phyloP scores from a whole-genome alignment of 495 filamentous ascomycete genomes.

The Barbatosphaeria neglecta region DNA sequence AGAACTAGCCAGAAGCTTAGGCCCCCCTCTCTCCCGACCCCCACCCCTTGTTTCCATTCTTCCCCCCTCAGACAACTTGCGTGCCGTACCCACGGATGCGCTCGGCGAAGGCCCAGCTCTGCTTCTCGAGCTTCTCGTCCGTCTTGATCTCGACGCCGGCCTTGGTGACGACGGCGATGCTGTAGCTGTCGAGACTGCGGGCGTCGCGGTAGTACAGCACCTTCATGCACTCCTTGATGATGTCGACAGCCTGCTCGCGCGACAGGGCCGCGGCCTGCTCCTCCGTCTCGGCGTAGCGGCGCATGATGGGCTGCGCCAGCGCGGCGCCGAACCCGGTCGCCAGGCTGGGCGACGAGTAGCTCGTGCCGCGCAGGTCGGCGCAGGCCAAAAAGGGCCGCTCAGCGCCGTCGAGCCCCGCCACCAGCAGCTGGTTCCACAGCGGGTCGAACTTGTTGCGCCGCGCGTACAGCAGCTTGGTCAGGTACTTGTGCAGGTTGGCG shows the following conservation, averaged over 20 bases:
- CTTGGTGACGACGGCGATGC: slow-evolving; percentile 77
- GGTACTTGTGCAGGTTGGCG: slow-evolving; percentile 91
- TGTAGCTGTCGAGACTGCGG: slow-evolving; percentile 80
- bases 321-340: slow-evolving; percentile 92
- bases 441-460: slow-evolving; percentile 93
- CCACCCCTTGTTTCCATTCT: not conserved
- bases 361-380: slow-evolving; percentile 87
- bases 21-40: too few relatives aligned
- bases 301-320: slow-evolving; percentile 83
- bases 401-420: slow-evolving; percentile 74
- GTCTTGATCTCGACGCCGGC: slow-evolving; percentile 75
- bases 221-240: slow-evolving; percentile 90
- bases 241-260: slow-evolving; percentile 65
- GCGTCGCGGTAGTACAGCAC: slow-evolving; percentile 96
- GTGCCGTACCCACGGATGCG: slow-evolving; percentile 51
- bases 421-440: slow-evolving; percentile 88
- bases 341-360: slow-evolving; percentile 72
- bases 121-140: slow-evolving; percentile 57
- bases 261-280: slow-evolving; percentile 54
- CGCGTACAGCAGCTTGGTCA: slow-evolving; percentile 87
- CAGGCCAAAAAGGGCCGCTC: slow-evolving; percentile 77
- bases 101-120: slow-evolving; percentile 97
- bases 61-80: slow-evolving; percentile 31
- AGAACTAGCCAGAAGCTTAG: too few relatives aligned
- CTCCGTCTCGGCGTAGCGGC: slow-evolving; percentile 72